phyloP scores from a whole-genome alignment of 2,329 filamentous ascomycete species.

The Venturia aucupariae region DNA sequence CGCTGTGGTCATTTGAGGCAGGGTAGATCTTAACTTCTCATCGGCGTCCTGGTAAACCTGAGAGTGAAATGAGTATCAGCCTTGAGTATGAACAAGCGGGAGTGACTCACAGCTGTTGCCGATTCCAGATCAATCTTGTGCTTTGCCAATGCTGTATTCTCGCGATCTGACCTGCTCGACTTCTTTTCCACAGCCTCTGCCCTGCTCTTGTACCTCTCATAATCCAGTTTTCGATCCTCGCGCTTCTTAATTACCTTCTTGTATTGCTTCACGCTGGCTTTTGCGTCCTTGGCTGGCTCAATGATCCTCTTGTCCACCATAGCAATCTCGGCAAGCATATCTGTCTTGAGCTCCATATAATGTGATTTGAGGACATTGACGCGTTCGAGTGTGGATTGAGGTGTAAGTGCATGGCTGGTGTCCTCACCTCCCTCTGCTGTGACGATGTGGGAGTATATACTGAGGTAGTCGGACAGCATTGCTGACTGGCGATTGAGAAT shows the following conservation, averaged over 20 bases:
- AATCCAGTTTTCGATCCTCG: constrained; percentile 74
- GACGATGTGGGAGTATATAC: constrained; percentile 67
- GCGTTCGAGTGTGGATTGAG: constrained; percentile 52
- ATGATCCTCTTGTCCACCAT: constrained; percentile 64
- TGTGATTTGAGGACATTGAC: constrained; percentile 55
- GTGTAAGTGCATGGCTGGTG: constrained; percentile 50
- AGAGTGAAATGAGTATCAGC: not conserved
- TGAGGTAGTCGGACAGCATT: constrained; percentile 58
- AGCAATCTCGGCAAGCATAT: constrained; percentile 61
- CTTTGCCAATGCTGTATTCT: constrained; percentile 61
- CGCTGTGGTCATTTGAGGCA: constrained; percentile 62
- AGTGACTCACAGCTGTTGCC: constrained; percentile 49
- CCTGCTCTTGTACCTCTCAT: constrained; percentile 65
- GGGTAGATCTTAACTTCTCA: constrained; percentile 58
- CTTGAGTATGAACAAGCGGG: not conserved
- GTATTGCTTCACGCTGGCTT: constrained; percentile 59
- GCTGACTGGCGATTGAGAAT: constrained; percentile 61
- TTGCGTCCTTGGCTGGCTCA: constrained; percentile 59
- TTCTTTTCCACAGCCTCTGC: constrained; percentile 64
- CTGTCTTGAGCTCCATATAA: constrained; percentile 61
- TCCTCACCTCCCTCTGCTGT: constrained; percentile 51
- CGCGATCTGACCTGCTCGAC: constrained; percentile 58
- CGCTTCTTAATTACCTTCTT: constrained; percentile 79
- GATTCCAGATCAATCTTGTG: constrained; percentile 60
- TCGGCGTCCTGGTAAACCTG: constrained; percentile 68